Conservation (phyloP, 2,329 filamentous ascomycete species). For the Pleurostoma richardsiae region DNA sequence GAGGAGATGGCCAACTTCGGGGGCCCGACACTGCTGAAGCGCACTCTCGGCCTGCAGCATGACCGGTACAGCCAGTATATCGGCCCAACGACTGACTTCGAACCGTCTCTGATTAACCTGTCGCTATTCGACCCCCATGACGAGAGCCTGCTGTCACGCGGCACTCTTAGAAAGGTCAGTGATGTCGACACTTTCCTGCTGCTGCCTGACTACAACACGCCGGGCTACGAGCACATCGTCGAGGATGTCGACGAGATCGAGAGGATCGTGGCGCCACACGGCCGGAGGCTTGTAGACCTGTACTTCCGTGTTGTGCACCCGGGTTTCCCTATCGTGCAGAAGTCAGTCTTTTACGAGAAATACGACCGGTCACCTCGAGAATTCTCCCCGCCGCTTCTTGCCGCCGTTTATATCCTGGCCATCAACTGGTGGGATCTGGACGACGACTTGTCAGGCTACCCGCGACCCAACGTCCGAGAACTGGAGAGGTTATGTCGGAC, state of each 20-base stretch:
- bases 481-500: conserved; percentile 28
- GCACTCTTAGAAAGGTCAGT: conserved; percentile 70
- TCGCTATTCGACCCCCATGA: conserved; percentile 77
- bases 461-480: conserved; percentile 31
- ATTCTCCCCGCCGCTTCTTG: conserved; percentile 54
- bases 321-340: conserved; percentile 53
- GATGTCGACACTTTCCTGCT: conserved; percentile 75
- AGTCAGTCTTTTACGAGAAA: conserved; percentile 57
- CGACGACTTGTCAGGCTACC: conserved; percentile 39
- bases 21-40: conserved; percentile 59
- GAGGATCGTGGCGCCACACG: conserved; percentile 57
- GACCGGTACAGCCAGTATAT: conserved; percentile 81
- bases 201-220: conserved; percentile 68
- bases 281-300: conserved; percentile 57
- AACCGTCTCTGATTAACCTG: conserved; percentile 76
- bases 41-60: conserved; percentile 69
- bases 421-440: conserved; percentile 58
- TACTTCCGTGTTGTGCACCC: conserved; percentile 62
- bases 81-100: conserved; percentile 76
- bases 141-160: conserved; percentile 68
- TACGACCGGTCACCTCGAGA: conserved; percentile 52
- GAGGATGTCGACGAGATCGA: conserved; percentile 64
- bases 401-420: conserved; percentile 58
- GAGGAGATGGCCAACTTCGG: conserved; percentile 69
- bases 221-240: conserved; percentile 64